A percentile compares a stretch with the other conserved stretches of the same genome.
phyloP scores from a whole-genome alignment of 1,139 yeast genomes.

The Kazachstania sp. region DNA sequence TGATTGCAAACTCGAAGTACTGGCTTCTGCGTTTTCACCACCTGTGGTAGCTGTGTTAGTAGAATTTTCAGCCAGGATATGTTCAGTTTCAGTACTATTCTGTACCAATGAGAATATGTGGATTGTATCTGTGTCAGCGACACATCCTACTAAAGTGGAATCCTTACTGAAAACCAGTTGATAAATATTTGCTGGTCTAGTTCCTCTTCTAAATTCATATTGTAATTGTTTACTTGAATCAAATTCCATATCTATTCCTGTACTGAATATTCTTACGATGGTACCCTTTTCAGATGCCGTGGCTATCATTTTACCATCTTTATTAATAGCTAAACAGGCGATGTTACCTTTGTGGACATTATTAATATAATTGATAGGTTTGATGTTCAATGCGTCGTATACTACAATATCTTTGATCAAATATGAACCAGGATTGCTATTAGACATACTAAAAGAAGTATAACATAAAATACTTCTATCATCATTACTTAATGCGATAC shows the following conservation, averaged over 20 bases:
- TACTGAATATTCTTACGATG: slow-evolving; percentile 48
- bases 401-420: slow-evolving; percentile 31
- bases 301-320: slow-evolving; percentile 48
- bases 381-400: slow-evolving; percentile 51
- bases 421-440: slow-evolving; percentile 14
- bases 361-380: slow-evolving; percentile 48
- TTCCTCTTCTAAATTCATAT: slow-evolving; percentile 60
- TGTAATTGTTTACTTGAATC: slow-evolving; percentile 28
- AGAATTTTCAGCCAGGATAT: background rate
- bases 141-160: slow-evolving; percentile 49
- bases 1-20: background rate
- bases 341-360: slow-evolving; percentile 27
- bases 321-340: slow-evolving; percentile 32
- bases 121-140: slow-evolving; percentile 59
- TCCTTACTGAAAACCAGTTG: slow-evolving; percentile 47
- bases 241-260: slow-evolving; percentile 24
- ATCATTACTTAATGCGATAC: slow-evolving; percentile 25
- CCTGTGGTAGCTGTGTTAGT: background rate
- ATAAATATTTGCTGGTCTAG: slow-evolving; percentile 49
- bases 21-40: background rate
- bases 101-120: slow-evolving; percentile 48
- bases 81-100: background rate
- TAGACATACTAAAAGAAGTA: slow-evolving; percentile 20
- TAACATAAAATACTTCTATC: slow-evolving; percentile 27
- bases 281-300: slow-evolving; percentile 71